Percentiles rank a stretch among this genome's conserved stretches.
Conservation (phyloP, 2,329 filamentous ascomycete species). For the Phialemoniopsis sp. region DNA sequence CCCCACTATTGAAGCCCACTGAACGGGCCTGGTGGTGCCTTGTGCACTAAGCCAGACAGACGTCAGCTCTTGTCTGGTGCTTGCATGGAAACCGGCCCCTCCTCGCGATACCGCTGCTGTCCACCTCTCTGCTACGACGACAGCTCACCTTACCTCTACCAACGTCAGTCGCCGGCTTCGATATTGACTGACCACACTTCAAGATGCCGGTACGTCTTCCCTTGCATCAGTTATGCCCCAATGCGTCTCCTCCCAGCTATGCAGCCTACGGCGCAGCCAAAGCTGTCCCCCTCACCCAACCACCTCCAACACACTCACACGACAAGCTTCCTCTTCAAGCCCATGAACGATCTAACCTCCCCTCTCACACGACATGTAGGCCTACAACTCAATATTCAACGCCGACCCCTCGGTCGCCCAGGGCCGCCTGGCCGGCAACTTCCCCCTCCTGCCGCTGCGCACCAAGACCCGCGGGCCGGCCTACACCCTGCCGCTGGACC, state of each 20-base stretch:
- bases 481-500: conserved; percentile 67
- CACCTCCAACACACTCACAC: too few relatives aligned
- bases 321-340: conserved; percentile 1
- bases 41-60: too few relatives aligned
- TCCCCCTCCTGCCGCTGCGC: conserved; percentile 89
- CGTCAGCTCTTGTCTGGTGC: too few relatives aligned
- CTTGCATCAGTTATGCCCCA: not conserved
- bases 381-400: conserved; percentile 98
- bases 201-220: conserved; percentile 41
- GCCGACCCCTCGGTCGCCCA: conserved; percentile 59
- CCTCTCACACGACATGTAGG: conserved; percentile 43
- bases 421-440: conserved; percentile 71
- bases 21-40: too few relatives aligned
- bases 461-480: conserved; percentile 95
- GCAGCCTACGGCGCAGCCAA: conserved; percentile 6
- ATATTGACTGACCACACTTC: conserved; percentile 18
- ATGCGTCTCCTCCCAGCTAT: not conserved
- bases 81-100: too few relatives aligned
- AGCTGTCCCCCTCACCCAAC: not conserved
- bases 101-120: too few relatives aligned
- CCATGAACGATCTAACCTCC: conserved; percentile 15
- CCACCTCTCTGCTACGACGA: too few relatives aligned
- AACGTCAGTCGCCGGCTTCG: conserved; percentile 8
- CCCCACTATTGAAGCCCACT: too few relatives aligned
- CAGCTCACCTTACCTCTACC: not conserved